phyloP scores from a whole-genome alignment of 768 basidiomycete species.

The Rhodotorula babjevae region DNA sequence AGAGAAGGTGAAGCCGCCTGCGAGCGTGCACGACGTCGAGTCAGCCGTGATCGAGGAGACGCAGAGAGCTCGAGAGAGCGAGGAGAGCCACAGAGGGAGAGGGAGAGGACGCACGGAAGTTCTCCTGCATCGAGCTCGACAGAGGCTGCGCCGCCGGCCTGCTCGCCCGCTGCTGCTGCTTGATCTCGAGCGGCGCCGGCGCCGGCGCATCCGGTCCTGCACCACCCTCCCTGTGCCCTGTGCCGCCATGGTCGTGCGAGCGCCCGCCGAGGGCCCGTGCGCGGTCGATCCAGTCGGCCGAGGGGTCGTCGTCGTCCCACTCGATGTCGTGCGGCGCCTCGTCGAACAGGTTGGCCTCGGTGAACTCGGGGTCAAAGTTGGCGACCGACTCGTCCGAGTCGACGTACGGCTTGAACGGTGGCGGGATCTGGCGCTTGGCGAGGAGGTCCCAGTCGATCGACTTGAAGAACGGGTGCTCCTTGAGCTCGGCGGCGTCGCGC shows the following conservation, averaged over 20 bases:
- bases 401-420: slow-evolving; percentile 95
- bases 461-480: slow-evolving; percentile 91
- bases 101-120: slow-evolving; percentile 33
- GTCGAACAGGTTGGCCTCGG: slow-evolving; percentile 66
- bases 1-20: slow-evolving; percentile 39
- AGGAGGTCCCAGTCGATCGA: slow-evolving; percentile 87
- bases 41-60: not conserved
- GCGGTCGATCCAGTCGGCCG: slow-evolving; percentile 28
- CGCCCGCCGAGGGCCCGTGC: slow-evolving; percentile 15
- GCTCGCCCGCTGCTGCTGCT: not conserved
- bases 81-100: not conserved
- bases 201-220: not conserved
- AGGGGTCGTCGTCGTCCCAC: slow-evolving; percentile 35
- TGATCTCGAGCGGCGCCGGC: slow-evolving; percentile 31
- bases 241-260: too few relatives aligned
- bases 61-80: not conserved
- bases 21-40: not conserved
- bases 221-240: too few relatives aligned
- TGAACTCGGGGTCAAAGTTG: slow-evolving; percentile 98
- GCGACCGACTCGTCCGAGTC: slow-evolving; percentile 97
- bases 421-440: slow-evolving; percentile 79
- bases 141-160: slow-evolving; percentile 18
- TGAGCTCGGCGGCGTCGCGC: slow-evolving; percentile 86
- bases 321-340: slow-evolving; percentile 39
- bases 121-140: slow-evolving; percentile 35